A percentile compares a stretch with the other conserved stretches of the same genome.
These are phyloP conservation scores for Cytospora paraplurivora DNA, from an alignment of 2,329 filamentous ascomycete species.

Conservation along the genomic window DNA sequence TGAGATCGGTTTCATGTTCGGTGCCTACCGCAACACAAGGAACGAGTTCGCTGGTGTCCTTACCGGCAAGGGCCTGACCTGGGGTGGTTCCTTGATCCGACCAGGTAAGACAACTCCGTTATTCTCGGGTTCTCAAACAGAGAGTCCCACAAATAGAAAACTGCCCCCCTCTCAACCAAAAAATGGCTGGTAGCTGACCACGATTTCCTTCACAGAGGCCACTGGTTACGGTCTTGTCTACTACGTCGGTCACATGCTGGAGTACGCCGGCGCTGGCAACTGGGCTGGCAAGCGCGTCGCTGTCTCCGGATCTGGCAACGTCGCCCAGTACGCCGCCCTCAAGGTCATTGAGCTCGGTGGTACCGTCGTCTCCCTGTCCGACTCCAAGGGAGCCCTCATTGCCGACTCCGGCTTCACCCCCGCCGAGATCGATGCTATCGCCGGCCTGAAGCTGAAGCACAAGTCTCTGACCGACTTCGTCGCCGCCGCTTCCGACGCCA, in stretches of 20 bases:
- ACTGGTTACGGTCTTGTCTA: conserved; percentile 97
- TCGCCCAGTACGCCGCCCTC: conserved; percentile 94
- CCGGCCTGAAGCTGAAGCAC: conserved; percentile 82
- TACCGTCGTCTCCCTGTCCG: conserved; percentile 88
- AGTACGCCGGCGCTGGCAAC: conserved; percentile 81
- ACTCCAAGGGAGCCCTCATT: conserved; percentile 84
- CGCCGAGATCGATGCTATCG: conserved; percentile 78
- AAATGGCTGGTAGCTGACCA: conserved; percentile 9
- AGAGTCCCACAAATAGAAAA: no score
- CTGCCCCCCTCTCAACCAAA: no score
- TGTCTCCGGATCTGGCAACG: conserved; percentile 96
- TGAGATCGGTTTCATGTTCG: conserved; percentile 94
- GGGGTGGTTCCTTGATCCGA: conserved; percentile 92
- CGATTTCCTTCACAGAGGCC: conserved; percentile 61
- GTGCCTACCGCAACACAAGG: conserved; percentile 83
- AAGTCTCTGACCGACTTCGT: conserved; percentile 66
- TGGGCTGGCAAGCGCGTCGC: conserved; percentile 92
- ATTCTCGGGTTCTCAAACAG: not conserved
- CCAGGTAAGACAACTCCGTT: conserved; percentile 50
- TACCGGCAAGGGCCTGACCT: conserved; percentile 90
- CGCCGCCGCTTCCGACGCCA: conserved; percentile 52
- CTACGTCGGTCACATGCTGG: conserved; percentile 95
- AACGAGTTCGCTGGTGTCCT: conserved; percentile 96
- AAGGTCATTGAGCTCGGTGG: conserved; percentile 96
- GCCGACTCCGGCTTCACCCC: conserved; percentile 75